These are phyloP conservation scores for Paramecium octaurelia DNA, from an alignment of 73 alveolate genomes.

Conservation along the genomic window DNA sequence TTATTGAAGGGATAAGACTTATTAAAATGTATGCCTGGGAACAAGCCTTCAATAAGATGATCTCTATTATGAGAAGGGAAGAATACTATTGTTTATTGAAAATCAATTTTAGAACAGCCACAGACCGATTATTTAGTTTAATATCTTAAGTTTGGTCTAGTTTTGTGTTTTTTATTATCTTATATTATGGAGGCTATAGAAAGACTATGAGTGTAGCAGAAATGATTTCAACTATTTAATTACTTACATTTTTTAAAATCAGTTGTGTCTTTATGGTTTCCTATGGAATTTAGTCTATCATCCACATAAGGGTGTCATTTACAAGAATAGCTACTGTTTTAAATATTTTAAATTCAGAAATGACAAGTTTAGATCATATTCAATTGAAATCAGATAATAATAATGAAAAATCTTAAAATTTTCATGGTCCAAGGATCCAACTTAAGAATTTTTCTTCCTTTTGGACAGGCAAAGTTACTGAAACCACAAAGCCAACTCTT, in stretches of 20 bases:
- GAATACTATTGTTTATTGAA: not conserved
- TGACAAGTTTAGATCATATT: not conserved
- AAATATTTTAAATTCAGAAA: not conserved
- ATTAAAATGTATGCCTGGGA: slow-evolving; percentile 44
- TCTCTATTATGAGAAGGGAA: not conserved
- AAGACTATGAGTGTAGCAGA: not conserved
- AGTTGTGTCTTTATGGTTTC: slow-evolving; percentile 9
- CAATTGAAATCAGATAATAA: not conserved
- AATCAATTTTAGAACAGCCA: not conserved
- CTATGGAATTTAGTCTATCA: not conserved
- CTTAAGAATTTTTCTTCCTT: not conserved
- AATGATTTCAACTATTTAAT: slow-evolving; percentile 15
- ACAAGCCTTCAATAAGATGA: not conserved
- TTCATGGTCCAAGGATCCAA: not conserved
- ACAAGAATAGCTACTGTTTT: slow-evolving; percentile 8
- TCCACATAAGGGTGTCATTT: not conserved
- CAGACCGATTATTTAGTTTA: slow-evolving; percentile 2
- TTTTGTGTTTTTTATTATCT: not conserved
- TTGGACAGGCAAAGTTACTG: not conserved
- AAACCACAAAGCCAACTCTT: not conserved
- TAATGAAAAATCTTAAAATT: not conserved
- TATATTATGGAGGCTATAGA: not conserved
- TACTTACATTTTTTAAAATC: not conserved
- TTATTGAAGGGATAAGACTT: slow-evolving; percentile 35
- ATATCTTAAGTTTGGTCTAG: not conserved